These are phyloP conservation scores for Anisodus tanguticus DNA, from an alignment of 257 asterid genomes.

Conservation along the genomic window DNA sequence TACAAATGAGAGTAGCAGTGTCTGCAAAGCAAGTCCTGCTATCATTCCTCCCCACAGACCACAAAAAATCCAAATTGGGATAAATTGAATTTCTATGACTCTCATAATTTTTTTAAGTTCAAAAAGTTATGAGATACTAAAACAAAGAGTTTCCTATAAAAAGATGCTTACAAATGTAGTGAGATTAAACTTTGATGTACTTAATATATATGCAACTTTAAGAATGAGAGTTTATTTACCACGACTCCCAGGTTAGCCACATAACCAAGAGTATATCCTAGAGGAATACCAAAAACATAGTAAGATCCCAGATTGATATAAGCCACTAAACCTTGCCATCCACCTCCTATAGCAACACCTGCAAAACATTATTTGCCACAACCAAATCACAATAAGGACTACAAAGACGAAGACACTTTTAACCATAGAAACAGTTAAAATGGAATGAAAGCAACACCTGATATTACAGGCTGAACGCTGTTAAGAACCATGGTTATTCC, in stretches of 20 bases:
- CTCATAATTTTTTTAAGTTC: too few species aligned
- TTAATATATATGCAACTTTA: neutral
- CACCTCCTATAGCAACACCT: conserved; percentile 89
- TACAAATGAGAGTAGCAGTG: conserved; percentile 51
- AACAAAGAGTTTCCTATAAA: neutral
- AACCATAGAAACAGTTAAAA: neutral
- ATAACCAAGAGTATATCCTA: conserved; percentile 70
- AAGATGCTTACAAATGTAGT: neutral
- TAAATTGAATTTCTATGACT: neutral
- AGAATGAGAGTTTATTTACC: conserved; percentile 41
- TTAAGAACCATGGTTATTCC: conserved; percentile 84
- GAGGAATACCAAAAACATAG: conserved; percentile 68
- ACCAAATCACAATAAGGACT: neutral
- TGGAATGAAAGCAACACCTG: conserved; percentile 48
- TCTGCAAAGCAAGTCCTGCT: conserved; percentile 68
- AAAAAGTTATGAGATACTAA: neutral
- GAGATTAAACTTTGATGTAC: neutral
- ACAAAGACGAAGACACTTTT: neutral
- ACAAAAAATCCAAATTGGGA: too few species aligned
- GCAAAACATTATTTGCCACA: conserved; percentile 26
- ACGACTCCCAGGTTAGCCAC: conserved; percentile 57
- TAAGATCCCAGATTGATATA: conserved; percentile 77
- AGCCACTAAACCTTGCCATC: conserved; percentile 88
- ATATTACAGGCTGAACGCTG: conserved; percentile 89
- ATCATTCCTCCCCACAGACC: conserved; percentile 89